A percentile compares a stretch with the other conserved stretches of the same genome.
Conservation (phyloP, 805 yeast genomes). For the Saccharomycopsis malanga region DNA sequence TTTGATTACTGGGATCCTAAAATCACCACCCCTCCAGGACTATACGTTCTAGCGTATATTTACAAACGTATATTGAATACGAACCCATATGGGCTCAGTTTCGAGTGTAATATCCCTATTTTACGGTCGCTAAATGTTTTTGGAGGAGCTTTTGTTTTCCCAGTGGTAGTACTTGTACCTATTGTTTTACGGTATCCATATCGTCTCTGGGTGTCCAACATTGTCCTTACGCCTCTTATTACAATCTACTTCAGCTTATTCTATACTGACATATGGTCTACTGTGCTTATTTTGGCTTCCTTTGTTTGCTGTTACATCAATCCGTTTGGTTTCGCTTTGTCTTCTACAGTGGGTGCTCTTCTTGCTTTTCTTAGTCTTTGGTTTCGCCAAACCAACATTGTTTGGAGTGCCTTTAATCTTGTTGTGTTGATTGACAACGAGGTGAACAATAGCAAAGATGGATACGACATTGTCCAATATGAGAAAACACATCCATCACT, state of each 20-base stretch:
- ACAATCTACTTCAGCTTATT: conserved; percentile 68
- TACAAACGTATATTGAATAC: conserved; percentile 27
- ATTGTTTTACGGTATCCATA: conserved; percentile 34
- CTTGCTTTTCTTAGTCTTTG: conserved; percentile 57
- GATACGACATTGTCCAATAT: background rate
- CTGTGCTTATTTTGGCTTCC: conserved; percentile 55
- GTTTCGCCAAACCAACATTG: conserved; percentile 86
- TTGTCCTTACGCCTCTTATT: conserved; percentile 61
- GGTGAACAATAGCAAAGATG: background rate
- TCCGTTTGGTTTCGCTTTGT: conserved; percentile 21
- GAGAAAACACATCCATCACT: background rate
- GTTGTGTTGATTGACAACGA: conserved; percentile 46
- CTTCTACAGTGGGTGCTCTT: conserved; percentile 39
- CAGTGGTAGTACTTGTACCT: conserved; percentile 38
- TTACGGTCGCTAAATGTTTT: conserved; percentile 55
- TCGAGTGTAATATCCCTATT: conserved; percentile 31
- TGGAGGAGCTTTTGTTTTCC: conserved; percentile 55
- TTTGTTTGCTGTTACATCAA: conserved; percentile 40
- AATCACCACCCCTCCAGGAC: conserved; percentile 95
- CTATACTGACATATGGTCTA: conserved; percentile 93
- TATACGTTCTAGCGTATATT: conserved; percentile 47
- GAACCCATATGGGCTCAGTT: conserved; percentile 24
- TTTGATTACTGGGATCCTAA: conserved; percentile 76
- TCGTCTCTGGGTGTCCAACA: conserved; percentile 36
- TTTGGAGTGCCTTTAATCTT: conserved; percentile 69